These are phyloP conservation scores for Nitzschia palea DNA, from an alignment of 108 stramenopile species.

Conservation along the genomic window DNA sequence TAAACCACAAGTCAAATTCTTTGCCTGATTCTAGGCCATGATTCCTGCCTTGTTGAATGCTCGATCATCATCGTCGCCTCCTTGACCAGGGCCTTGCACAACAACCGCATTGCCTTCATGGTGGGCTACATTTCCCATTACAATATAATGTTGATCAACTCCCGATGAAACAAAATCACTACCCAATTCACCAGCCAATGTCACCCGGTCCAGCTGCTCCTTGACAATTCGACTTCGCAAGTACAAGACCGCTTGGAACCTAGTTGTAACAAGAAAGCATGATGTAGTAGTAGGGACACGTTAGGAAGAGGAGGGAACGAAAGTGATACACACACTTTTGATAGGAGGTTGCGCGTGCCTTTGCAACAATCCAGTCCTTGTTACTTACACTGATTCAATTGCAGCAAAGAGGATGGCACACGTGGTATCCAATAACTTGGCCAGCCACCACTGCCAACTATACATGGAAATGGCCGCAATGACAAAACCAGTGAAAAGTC, in stretches of 20 bases:
- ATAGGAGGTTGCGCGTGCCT: neutral
- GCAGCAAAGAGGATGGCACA: slow-evolving; percentile 1
- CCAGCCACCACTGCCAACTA: neutral
- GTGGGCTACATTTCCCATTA: neutral
- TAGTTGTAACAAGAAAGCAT: neutral
- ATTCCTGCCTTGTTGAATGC: neutral
- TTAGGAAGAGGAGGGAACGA: neutral
- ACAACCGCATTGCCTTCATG: neutral
- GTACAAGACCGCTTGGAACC: slow-evolving; percentile 23
- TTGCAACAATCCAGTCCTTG: neutral
- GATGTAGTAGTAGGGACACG: neutral
- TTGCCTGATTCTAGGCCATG: too few species aligned
- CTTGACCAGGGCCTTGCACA: too few species aligned
- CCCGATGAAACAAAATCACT: neutral
- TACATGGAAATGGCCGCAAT: neutral
- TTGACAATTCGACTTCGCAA: slow-evolving; percentile 1
- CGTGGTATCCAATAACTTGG: neutral
- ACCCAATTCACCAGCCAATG: slow-evolving; percentile 5
- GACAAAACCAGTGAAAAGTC: slow-evolving; percentile 7
- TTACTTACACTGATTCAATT: slow-evolving; percentile 12
- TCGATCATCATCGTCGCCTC: neutral
- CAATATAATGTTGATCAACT: neutral
- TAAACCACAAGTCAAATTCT: too few species aligned
- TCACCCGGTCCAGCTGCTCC: slow-evolving; percentile 10
- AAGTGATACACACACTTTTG: neutral